Conservation (phyloP, 208 protist species). For the Spongospora subterranea region DNA sequence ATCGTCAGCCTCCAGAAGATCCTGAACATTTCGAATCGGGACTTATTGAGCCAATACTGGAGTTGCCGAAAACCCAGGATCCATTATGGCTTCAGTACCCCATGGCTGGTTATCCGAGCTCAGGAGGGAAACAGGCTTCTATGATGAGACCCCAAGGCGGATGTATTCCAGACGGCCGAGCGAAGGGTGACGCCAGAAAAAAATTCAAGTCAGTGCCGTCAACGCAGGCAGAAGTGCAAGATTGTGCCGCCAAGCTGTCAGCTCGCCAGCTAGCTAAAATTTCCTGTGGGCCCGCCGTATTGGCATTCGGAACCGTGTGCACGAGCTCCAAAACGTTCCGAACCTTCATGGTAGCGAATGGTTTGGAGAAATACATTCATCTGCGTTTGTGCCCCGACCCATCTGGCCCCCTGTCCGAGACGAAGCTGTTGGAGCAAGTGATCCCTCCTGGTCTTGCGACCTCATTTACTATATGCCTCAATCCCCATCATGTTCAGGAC, state of each 20-base stretch:
- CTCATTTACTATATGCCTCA: background rate
- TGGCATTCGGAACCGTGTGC: background rate
- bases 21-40: no score
- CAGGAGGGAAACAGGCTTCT: background rate
- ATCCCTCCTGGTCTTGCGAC: background rate
- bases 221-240: slow-evolving; percentile 6
- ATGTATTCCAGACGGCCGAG: background rate
- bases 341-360: background rate
- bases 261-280: background rate
- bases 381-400: background rate
- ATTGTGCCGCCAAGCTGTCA: background rate
- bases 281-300: background rate
- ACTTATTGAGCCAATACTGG: background rate
- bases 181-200: background rate
- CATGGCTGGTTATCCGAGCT: background rate
- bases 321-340: background rate
- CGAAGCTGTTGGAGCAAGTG: background rate
- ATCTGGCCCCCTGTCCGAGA: background rate
- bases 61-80: background rate
- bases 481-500: background rate
- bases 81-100: background rate
- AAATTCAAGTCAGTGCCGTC: slow-evolving; percentile 12
- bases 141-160: no score
- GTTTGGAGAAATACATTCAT: background rate
- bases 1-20: no score